phyloP scores from a whole-genome alignment of 164 flowering plant species.

The Kalanchoe fedtschenkoi region DNA sequence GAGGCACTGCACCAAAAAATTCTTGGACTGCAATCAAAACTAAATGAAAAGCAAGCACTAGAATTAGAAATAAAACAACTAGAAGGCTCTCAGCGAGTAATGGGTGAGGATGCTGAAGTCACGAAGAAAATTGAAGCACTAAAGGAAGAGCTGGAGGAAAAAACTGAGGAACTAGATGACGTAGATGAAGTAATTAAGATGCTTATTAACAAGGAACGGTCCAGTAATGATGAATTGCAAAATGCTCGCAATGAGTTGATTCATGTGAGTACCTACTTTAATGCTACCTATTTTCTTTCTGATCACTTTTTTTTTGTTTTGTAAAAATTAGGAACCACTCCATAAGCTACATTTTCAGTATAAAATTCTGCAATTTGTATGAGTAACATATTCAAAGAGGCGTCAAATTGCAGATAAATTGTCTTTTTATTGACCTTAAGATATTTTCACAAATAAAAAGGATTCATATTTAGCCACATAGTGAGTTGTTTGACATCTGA shows the following conservation, averaged over 20 bases:
- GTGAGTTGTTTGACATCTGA: too few relatives aligned
- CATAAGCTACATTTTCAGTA: background rate
- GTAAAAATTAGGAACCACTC: background rate
- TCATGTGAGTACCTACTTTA: conserved; percentile 20
- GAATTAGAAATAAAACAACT: conserved; percentile 62
- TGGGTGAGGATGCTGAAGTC: conserved; percentile 41
- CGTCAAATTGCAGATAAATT: too few relatives aligned
- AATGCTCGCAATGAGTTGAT: conserved; percentile 57
- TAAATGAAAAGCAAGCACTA: conserved; percentile 67
- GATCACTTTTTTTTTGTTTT: background rate
- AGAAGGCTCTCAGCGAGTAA: conserved; percentile 54
- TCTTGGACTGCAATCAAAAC: conserved; percentile 39
- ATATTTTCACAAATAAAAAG: too few relatives aligned
- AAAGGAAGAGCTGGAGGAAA: conserved; percentile 33
- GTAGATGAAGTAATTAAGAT: conserved; percentile 32
- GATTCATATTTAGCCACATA: too few relatives aligned
- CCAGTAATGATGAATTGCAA: conserved; percentile 52
- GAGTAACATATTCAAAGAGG: background rate
- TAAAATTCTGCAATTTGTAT: background rate
- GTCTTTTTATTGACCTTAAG: too few relatives aligned
- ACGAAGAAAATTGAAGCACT: conserved; percentile 30
- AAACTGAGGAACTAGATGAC: conserved; percentile 37
- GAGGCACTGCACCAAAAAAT: conserved; percentile 40
- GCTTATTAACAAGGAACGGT: conserved; percentile 46
- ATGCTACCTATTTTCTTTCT: background rate